phyloP scores from a whole-genome alignment of 164 flowering plant genomes.

The Cinnamomum chago region DNA sequence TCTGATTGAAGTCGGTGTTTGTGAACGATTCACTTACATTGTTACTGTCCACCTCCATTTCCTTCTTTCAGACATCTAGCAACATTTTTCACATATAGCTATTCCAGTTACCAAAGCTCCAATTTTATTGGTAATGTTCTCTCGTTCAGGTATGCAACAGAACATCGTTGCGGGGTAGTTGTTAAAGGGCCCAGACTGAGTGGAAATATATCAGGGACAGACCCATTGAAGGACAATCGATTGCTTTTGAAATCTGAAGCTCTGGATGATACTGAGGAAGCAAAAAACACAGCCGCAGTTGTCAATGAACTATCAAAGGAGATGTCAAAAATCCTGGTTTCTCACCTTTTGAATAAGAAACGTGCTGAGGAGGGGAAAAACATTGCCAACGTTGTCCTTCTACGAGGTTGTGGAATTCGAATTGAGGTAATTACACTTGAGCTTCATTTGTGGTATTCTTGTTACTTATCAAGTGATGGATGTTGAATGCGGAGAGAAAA shows the following conservation, averaged over 20 bases:
- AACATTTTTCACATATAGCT: too few relatives aligned
- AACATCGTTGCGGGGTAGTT: conserved; percentile 98
- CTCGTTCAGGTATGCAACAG: conserved; percentile 71
- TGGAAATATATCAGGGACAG: conserved; percentile 99
- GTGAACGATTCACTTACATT: too few relatives aligned
- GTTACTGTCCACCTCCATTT: too few relatives aligned
- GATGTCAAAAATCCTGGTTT: conserved; percentile 65
- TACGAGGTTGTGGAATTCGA: conserved; percentile 96
- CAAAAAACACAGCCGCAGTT: conserved; percentile 77
- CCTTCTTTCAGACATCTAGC: too few relatives aligned
- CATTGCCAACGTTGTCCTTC: conserved; percentile 84
- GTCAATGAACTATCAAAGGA: conserved; percentile 92
- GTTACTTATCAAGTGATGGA: background rate
- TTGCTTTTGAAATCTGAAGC: conserved; percentile 73
- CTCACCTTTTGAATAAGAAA: conserved; percentile 78
- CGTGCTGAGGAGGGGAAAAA: conserved; percentile 80
- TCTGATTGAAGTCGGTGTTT: too few relatives aligned
- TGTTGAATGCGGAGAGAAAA: background rate
- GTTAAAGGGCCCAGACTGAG: conserved; percentile 90
- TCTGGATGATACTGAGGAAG: conserved; percentile 84
- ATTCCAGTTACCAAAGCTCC: too few relatives aligned
- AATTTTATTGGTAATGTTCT: too few relatives aligned
- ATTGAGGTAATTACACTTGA: conserved; percentile 60
- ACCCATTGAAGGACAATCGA: conserved; percentile 90
- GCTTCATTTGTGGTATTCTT: background rate